Base-by-base conservation (phyloP, 129 eudicot species). In the Heracleum sosnowskyi region DNA sequence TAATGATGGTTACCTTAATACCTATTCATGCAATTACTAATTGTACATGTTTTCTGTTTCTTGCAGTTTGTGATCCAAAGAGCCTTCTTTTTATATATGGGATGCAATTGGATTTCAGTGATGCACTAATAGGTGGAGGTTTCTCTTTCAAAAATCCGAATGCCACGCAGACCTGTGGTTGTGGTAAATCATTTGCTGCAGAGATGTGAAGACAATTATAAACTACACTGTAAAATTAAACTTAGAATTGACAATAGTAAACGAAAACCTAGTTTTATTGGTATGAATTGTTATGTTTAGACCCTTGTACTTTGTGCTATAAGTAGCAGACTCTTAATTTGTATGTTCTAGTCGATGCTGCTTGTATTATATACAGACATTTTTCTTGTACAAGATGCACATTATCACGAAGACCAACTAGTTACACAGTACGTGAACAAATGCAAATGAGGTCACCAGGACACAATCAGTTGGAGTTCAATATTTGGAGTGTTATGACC, bases 51-150 rank as follows among this genome's bases (percentile, higher is more conserved):
- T 24, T 76, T 29, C 75, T 12, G 4, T 33, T 5, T 82, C 74
- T 16, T 85, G 90, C 91, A 95, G 98, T 96, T 78, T 96, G 97
- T 90, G 99, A 96, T 87, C 99, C 99, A 33, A 96, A 96, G 89
- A 96, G 99, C 85, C 99, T 96, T 71, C 95, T 96, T 40, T 96
- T 92, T 85, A 75, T 96, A 13, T 96, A 55, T 1, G 99, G 99
- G 77, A 96, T 96, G 99, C 97, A 96, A 75, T 83, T 96, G 47
- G 99, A 96, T 84, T 96, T 86, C 82, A 96, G 97, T 69, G 97
- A 96, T 89, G 99, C 99, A 55, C 95, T 96, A 77, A 96, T 96
- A n/a, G 99, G 97, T 20, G 99, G 97, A 75, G 99, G 99, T 40
- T 96, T 96, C 82, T 86, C 92, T 37, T 92, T 96, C 81, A 87